Evolutionary conservation across 805 yeast genomes (phyloP).

Genomic region (Nakazawaea populi): DNA sequence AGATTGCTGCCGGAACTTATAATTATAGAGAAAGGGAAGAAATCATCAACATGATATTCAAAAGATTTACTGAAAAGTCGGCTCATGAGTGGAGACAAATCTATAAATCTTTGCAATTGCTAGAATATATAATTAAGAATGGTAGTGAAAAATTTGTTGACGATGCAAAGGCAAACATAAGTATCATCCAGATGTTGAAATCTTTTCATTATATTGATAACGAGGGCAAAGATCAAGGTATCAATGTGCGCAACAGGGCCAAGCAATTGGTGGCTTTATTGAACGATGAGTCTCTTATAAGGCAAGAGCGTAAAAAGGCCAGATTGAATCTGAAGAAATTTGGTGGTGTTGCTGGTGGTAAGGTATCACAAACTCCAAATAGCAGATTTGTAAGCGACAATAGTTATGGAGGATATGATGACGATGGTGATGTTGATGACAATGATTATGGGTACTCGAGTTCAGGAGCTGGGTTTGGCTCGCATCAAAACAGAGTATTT

Average conservation of each 20-base stretch:
- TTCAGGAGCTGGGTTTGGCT: conserved; percentile 11
- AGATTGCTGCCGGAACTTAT: conserved; percentile 92
- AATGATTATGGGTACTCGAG: conserved; percentile 5
- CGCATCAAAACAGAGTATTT: conserved; percentile 45
- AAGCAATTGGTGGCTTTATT: conserved; percentile 69
- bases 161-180: conserved; percentile 81
- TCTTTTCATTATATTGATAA: conserved; percentile 92
- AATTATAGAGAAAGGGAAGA: conserved; percentile 80
- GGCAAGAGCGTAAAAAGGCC: conserved; percentile 85
- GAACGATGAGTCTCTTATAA: conserved; percentile 68
- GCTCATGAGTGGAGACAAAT: conserved; percentile 98
- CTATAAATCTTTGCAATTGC: conserved; percentile 85
- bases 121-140: conserved; percentile 85
- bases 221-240: conserved; percentile 93
- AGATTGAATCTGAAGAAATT: conserved; percentile 78
- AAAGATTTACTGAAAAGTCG: conserved; percentile 92
- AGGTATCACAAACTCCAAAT: conserved; percentile 27
- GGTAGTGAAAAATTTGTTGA: conserved; percentile 95
- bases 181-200: conserved; percentile 80
- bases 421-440: conserved; percentile 43
- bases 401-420: conserved; percentile 24
- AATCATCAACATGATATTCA: conserved; percentile 66
- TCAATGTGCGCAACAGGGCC: conserved; percentile 88
- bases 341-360: conserved; percentile 72
- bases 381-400: conserved; percentile 24